Conservation (phyloP, 1,284 basidiomycete genomes). For the Trametes versicolor region DNA sequence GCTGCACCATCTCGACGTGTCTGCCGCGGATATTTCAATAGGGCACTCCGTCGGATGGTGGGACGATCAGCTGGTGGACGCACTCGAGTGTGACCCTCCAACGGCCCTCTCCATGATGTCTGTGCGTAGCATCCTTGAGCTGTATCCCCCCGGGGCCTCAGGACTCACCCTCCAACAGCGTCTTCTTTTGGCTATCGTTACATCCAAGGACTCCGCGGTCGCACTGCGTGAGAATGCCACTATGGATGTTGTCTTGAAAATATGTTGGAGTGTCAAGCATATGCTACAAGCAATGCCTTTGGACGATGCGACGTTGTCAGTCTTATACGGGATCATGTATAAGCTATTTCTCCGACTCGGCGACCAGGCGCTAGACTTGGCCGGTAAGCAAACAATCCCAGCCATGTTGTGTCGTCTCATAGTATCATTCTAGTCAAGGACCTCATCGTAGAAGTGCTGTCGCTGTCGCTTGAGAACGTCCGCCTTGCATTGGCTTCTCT, state of each 20-base stretch:
- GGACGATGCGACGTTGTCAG: not conserved
- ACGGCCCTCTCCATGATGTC: constrained; percentile 30
- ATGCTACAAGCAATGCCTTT: constrained; percentile 22
- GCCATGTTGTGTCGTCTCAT: not conserved
- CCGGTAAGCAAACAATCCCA: constrained; percentile 8
- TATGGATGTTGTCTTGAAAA: constrained; percentile 29
- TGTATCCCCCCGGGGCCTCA: too few relatives aligned
- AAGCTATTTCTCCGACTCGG: constrained; percentile 33
- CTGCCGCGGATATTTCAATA: not conserved
- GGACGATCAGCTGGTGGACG: constrained; percentile 19
- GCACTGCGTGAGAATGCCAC: not conserved
- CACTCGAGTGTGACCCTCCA: constrained; percentile 11
- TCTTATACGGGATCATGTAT: constrained; percentile 15
- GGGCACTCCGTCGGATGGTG: constrained; percentile 21
- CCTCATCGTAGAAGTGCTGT: constrained; percentile 51
- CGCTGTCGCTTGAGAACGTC: constrained; percentile 25
- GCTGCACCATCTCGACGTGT: constrained; percentile 49
- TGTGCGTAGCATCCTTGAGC: constrained; percentile 11
- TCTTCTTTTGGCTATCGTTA: constrained; percentile 5
- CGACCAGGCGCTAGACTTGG: constrained; percentile 16
- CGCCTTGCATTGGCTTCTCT: constrained; percentile 24
- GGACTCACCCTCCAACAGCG: constrained; percentile 10
- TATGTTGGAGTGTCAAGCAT: constrained; percentile 34
- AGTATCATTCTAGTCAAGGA: constrained; percentile 49
- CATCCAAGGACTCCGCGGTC: not conserved